phyloP scores from a whole-genome alignment of 805 yeast species.

The Cyberlindnera misumaiensis region DNA sequence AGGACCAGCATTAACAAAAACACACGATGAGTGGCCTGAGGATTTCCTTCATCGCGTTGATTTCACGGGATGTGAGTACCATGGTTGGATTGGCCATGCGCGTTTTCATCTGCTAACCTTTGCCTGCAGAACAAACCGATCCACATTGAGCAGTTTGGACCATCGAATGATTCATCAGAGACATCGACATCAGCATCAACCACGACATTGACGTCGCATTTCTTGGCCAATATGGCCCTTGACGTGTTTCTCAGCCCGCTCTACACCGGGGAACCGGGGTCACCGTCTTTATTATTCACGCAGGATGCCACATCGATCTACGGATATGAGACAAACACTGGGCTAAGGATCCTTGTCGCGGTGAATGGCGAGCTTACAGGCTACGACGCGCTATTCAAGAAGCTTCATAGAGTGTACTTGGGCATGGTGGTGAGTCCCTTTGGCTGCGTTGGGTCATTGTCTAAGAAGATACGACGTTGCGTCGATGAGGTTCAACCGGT shows the following conservation, averaged over 20 bases:
- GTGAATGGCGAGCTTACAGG: constrained; percentile 28
- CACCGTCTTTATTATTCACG: constrained; percentile 42
- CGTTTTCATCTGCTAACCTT: not conserved
- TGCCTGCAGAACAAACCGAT: constrained; percentile 29
- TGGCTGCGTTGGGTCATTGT: constrained; percentile 17
- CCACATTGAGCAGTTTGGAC: constrained; percentile 49
- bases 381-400: constrained; percentile 27
- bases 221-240: constrained; percentile 68
- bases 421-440: constrained; percentile 60
- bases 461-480: constrained; percentile 8
- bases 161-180: not conserved
- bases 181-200: not conserved
- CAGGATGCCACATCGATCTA: constrained; percentile 64
- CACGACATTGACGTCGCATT: constrained; percentile 47
- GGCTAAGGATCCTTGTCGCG: constrained; percentile 60
- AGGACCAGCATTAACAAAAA: too few relatives aligned
- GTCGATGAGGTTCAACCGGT: too few relatives aligned
- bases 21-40: too few relatives aligned
- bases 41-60: constrained; percentile 42
- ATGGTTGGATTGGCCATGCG: too few relatives aligned
- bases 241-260: constrained; percentile 56
- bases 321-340: constrained; percentile 64
- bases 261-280: constrained; percentile 33
- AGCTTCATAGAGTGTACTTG: constrained; percentile 49
- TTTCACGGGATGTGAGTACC: constrained; percentile 34